Base-by-base conservation (phyloP, 192 early-diverging fungal species). In the Coemansia aciculifera region DNA sequence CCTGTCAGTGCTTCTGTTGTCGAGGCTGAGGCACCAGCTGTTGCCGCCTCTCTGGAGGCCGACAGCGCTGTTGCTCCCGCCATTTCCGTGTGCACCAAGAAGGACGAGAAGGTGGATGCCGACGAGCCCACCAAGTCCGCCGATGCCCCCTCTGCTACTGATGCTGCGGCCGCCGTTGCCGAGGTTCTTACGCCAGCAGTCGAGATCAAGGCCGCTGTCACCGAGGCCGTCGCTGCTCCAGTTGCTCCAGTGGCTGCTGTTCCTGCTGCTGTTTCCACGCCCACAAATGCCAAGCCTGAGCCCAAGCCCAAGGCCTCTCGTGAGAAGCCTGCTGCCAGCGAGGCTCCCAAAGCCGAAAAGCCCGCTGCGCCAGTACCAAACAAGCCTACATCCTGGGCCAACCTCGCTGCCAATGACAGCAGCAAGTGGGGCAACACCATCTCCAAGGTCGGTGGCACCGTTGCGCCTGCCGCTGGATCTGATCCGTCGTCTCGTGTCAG, bases 321-420 rank as follows among this genome's bases (percentile, higher is more conserved):
- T 69, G 74, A 81, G 64, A 81, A 81, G 60, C 78, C 75, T n/a
- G 56, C 62, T 29, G 54, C 43, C 11, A 62, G 49, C 39, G 66
- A 52, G 42, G 44, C 67, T 9, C 36, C 66, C 17, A 74, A 77
- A 67, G 21, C 68, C 44, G 66, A 71, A 48, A 63, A 66, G 40
- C 37, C 69, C 27, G 57, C 66, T 9, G 65, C 72, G 23, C 69
- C 81, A 17, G 79, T 39, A 5, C 61, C 90, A 19, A 56, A 84
- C 42, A 87, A 90, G 75, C 90, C 88, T 57, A 89, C 87, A 56
- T 87, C 91, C 36, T 95, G 94, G 94, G 92, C 94, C 9, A 85
- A 78, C 65, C 75, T 93, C 15, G 91, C 89, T 2, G 89, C 90
- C 49, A 83, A 69, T 32, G 78, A 88, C 72, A 65, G 66, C 34